These are phyloP conservation scores for Linnemannia schmuckeri DNA, from an alignment of 192 early-diverging fungal species.

Conservation along the genomic window DNA sequence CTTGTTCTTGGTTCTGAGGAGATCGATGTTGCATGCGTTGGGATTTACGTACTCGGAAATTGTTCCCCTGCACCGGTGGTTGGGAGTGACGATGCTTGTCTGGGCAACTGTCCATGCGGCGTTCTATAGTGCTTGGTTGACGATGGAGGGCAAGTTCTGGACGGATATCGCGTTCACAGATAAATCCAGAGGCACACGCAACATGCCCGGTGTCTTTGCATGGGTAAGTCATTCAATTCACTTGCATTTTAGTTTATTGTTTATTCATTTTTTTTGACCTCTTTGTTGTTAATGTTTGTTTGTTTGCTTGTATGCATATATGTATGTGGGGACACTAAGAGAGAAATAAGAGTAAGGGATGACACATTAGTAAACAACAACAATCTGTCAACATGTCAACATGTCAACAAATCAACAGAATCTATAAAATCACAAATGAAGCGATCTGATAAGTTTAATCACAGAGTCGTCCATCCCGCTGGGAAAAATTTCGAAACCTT, in stretches of 20 bases:
- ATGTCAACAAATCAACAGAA: background rate
- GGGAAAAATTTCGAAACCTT: conserved; percentile 5
- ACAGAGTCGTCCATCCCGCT: background rate
- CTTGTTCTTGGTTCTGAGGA: conserved; percentile 45
- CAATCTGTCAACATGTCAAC: background rate
- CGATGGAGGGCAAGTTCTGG: conserved; percentile 14
- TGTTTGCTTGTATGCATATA: background rate
- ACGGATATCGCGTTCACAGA: conserved; percentile 44
- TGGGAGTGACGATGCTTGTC: conserved; percentile 35
- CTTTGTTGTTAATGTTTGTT: background rate
- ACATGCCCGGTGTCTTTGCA: conserved; percentile 53
- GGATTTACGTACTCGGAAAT: conserved; percentile 46
- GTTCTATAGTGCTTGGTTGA: conserved; percentile 28
- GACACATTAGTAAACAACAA: background rate
- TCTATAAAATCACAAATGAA: background rate
- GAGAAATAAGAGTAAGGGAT: background rate
- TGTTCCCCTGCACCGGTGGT: conserved; percentile 49
- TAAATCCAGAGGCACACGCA: conserved; percentile 39
- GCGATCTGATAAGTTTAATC: background rate
- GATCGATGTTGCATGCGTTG: conserved; percentile 47
- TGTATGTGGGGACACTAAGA: background rate
- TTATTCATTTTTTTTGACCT: background rate
- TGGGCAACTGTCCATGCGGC: conserved; percentile 35
- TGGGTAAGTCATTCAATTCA: conserved; percentile 26
- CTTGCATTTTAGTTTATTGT: background rate